Base-by-base conservation (phyloP, 176 grass and related monocot genomes). In the Stipa capillata region DNA sequence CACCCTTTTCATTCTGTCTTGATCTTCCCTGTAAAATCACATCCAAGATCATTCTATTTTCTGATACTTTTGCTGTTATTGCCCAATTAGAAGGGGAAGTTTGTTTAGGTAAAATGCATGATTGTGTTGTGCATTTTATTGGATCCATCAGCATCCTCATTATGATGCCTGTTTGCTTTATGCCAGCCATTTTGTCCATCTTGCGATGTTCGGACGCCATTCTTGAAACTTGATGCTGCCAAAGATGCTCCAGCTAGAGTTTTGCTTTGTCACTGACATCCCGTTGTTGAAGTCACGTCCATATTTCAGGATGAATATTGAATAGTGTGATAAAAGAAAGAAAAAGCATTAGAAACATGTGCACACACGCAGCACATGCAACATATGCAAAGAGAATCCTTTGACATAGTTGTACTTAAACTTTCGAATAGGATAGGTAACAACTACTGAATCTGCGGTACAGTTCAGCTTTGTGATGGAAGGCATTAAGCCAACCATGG, bases 91-190 rank as follows among this genome's bases (percentile, higher is more conserved):
- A 53, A 71, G 20, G 10, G 25, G 9, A 77, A 47, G 27, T 52
- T 84, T 33, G 1, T 76, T n/a, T 35, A 70, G 8, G 9, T 29
- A 53, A 80, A 73, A 51, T 53, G 45, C 56, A 23, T 62, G 29
- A 47, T 73, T 62, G 33, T 56, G 78, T 8, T 33, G 31, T 69
- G 8, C 51, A 82, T 87, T 68, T 82, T 82, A 34, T 40, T 76
- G 60, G 41, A 42, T 81, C 60, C 54, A 31, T 61, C 47, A 69
- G 72, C 40, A 41, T 76, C n/a, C 50, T 41, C 63, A 49, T 41
- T 54, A 50, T 14, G 18, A 45, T 83, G 47, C 27, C n/a, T 83
- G 29, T 52, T 35, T 79, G 20, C 21, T 20, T 54, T 65, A 8
- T 56, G 36, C 35, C 12, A 33, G 14, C 45, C 58, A 37, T 73